Base-by-base conservation (phyloP, 169 alveolate genomes). In the Plasmodium yoelii region DNA sequence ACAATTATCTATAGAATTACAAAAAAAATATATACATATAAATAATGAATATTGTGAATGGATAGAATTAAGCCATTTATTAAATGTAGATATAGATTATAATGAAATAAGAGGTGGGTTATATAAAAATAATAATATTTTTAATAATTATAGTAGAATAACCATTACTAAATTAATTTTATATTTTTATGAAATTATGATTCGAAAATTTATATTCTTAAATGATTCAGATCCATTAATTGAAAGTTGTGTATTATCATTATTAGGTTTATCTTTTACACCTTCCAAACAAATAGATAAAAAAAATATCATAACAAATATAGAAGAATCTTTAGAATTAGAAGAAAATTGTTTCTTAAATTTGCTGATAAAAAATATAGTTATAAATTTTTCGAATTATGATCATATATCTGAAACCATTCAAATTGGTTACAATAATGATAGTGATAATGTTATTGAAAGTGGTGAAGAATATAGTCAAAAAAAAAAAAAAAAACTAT, bases 1-100 rank as follows among this genome's bases (percentile, higher is more conserved):
- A 59, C 47, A 46, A 26, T 13, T 86, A 47, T 24, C 60, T 63
- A 86, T 18, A 6, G 65, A 86, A 28, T 59, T 86, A 65, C 47
- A 53, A 39, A 86, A 42, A 51, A 86, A 71, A 86, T 9, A 64
- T 46, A 64, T 86, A n/a, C 47, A 59, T 59, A n/a, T 86, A 8
- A 86, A 70, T n/a, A 86, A 86, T 63, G 91, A 86, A 44, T 51
- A 69, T n/a, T 86, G 91, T 59, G 91, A 86, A 70, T 86, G 91
- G 91, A 34, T 86, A 0, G 91, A 86, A 60, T 8, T 60, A 12
- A 86, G 91, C 13, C 87, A 86, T 46, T 51, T 86, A 7, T 24
- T 86, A 44, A 70, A 86, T 42, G 69, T 86, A 1, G 91, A 86
- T 39, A 57, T 86, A 13, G 91, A 86, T 13, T 86, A 86, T 55